These are phyloP conservation scores for Juncus effusus DNA, from an alignment of 176 grass and related monocot species.

Conservation along the genomic window DNA sequence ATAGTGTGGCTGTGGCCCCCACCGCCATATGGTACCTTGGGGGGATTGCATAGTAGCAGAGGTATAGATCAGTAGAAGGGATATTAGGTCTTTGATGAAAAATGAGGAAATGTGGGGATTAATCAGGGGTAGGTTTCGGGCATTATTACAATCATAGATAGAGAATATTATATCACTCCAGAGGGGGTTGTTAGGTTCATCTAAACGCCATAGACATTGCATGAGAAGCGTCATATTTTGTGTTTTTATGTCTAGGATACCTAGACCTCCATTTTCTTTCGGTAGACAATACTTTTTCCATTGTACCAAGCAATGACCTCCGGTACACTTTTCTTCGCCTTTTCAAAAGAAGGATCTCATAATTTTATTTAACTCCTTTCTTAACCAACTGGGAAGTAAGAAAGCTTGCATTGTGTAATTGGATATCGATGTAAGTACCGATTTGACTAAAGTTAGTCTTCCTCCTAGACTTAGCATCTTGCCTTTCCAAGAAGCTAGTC, in stretches of 20 bases:
- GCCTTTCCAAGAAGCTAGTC: neutral
- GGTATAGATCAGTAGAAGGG: neutral
- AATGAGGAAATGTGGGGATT: neutral
- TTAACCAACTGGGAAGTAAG: neutral
- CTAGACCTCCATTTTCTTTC: neutral
- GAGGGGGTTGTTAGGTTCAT: neutral
- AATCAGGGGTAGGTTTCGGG: neutral
- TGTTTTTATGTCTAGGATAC: neutral
- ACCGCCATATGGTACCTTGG: too few relatives aligned
- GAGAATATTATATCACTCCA: neutral
- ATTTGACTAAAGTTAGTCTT: neutral
- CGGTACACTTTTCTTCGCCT: neutral
- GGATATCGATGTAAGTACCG: neutral
- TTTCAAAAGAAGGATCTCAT: neutral
- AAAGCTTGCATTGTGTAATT: neutral
- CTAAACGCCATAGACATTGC: neutral
- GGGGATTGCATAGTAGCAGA: too few relatives aligned
- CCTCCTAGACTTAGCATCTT: neutral
- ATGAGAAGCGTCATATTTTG: neutral
- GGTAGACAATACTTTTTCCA: neutral
- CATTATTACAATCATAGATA: neutral
- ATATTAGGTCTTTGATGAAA: neutral
- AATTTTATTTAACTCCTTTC: neutral
- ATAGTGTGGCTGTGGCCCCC: too few relatives aligned
- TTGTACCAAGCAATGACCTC: neutral